Base-by-base conservation (phyloP, 768 basidiomycete species). In the Leccinum obscurum region DNA sequence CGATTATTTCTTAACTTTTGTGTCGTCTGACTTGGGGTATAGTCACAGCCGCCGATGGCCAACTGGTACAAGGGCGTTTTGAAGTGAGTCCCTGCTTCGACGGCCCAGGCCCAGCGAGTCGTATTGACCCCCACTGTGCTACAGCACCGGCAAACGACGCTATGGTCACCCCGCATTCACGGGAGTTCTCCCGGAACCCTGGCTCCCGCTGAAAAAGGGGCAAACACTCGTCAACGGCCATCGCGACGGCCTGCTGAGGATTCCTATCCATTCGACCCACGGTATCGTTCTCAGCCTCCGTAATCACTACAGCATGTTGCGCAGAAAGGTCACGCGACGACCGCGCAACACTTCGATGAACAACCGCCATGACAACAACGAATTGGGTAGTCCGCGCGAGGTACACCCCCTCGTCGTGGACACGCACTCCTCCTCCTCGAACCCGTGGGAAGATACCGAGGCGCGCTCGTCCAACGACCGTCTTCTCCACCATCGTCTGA, bases 21-120 rank as follows among this genome's bases (percentile, higher is more conserved):
- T 49, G 2, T 44, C n/a, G 17, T 20, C 59, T 69, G 51, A 73
- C 46, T 2, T 37, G 30, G 64, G 48, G 6, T 54, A 2, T 66
- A 95, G 90, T 94, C 93, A 0, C 96, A 98, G 73, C 95, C 96
- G 0, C 96, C 96, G 0, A 95, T 98, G 92, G 88, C 90, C 14
- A 93, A 93, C 66, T 95, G 93, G 87, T 98, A 93, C 72, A 83
- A 82, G 49, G 96, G 96, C 0, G 93, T 98, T 22, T 79, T 98
- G 14, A 96, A 96, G 92, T 93, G 71, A 65, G 79, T 66, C 24
- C 6, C 44, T 37, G 49, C 20, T 52, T 35, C 34, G 13, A 35
- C 11, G 24, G 22, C 13, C 14, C 11, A 24, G 13, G 17, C 44
- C 30, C 1, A 28, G 37, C 20, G 35, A 14, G 8, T 26, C 6